Percentiles rank a stretch among this genome's conserved stretches.
Conservation (phyloP, 768 basidiomycete genomes). For the Russula earlei region DNA sequence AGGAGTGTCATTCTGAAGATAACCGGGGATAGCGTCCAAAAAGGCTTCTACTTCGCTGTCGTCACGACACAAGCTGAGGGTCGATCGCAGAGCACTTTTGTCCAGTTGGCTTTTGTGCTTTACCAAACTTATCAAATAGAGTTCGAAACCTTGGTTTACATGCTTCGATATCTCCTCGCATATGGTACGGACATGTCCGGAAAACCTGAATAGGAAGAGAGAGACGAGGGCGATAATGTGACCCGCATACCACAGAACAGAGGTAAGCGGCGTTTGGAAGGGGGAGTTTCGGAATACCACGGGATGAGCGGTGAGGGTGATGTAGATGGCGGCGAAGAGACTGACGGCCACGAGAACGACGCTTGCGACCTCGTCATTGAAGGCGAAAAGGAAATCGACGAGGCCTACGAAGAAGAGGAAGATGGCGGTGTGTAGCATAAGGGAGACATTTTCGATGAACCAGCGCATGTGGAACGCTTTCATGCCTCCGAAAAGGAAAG, state of each 20-base stretch:
- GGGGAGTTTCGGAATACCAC: neutral
- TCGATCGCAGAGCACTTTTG: neutral
- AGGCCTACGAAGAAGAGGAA: slow-evolving; percentile 1
- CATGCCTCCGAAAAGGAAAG: no score
- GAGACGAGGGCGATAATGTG: neutral
- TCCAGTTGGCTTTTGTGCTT: neutral
- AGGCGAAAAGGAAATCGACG: neutral
- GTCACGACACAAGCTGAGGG: neutral
- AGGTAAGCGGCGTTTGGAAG: neutral
- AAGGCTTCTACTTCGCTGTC: neutral
- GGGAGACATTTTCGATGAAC: neutral
- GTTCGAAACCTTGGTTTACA: neutral
- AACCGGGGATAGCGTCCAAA: neutral
- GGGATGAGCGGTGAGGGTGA: neutral
- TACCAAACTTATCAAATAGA: neutral
- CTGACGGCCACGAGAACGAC: neutral
- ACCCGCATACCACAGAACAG: neutral
- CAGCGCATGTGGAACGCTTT: no score
- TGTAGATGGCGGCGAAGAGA: neutral
- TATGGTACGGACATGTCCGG: neutral
- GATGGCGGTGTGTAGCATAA: neutral
- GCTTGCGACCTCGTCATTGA: neutral
- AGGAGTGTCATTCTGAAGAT: neutral
- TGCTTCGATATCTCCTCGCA: no score
- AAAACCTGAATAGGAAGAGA: neutral